Base-by-base conservation (phyloP, 164 flowering plant genomes). In the Magnolia officinalis region DNA sequence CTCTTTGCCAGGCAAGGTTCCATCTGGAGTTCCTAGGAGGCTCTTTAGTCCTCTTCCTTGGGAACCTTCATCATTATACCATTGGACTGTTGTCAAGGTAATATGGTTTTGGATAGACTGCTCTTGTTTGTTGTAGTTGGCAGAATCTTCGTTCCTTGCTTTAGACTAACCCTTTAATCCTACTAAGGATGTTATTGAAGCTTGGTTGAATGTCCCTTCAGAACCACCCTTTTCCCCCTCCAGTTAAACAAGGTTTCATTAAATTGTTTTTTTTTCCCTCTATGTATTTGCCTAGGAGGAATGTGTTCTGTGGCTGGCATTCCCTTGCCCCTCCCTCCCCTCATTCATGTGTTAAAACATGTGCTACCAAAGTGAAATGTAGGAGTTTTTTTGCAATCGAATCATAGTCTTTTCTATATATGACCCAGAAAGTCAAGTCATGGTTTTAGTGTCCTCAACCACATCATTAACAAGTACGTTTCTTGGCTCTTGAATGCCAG, bases 41-140 rank as follows among this genome's bases (percentile, higher is more conserved):
- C 91, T 88, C 18, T 74, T 52, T 67, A 78, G 80, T 80, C 89
- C 91, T 45, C 84, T 81, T 72, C 85, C 83, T 19, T 85, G 87
- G 89, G 88, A 86, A 6, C 4, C 81, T 63, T 78, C 77, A 67
- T 87, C 91, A 4, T 37, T 81, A 45, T 67, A 76, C n/a, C 87
- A 88, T 67, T 88, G 88, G 88, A 85, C 85, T 18, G 87, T 87
- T 6, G 63, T 83, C 21, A 83, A 81, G 90, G 90, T 86, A 75
- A 14, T 65, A 58, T 8, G 69, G 71, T 63, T 73, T 10, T 59
- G 18, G 13, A 18, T 37, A 63, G 19, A 37, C 21, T 61, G 16
- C 9, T 20, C 11, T 29, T 59, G 13, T 65, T 65, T 13, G 4
- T 65, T 23, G 21, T 8, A 21, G 37, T 65, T 13, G 11, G n/a